Base-by-base conservation (phyloP, 257 asterid genomes). In the Nicotiana sylvestris region DNA sequence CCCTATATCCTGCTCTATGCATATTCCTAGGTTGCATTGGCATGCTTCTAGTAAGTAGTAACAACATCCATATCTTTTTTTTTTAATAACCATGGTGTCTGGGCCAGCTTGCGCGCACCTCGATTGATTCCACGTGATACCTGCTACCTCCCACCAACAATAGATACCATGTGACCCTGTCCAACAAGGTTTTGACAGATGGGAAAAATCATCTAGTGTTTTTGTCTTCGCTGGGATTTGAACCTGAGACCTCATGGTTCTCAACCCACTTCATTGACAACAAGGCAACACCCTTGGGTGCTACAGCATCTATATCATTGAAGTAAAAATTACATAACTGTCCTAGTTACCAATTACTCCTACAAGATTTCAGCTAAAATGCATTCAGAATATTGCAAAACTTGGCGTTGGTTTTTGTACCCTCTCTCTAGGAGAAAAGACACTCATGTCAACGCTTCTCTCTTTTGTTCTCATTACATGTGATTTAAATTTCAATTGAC, bases 1-100 rank as follows among this genome's bases (percentile, higher is more conserved):
- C 57, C 6, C 33, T 39, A 69, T 30, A 39, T n/a, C 77, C 77
- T 39, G 11, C n/a, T 69, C 57, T 39, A 69, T 39, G 39, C 18
- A 69, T 69, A 69, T 39, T 69, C 77, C 77, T 69, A 39, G 57
- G 33, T 4, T 39, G 57, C 77, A 5, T 69, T 69, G 77, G 77
- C 33, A 5, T 18, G 18, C 33, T 69, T 69, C 46, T 13, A 39
- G 33, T 69, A 69, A 69, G 33, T 69, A 69, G 77, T 39, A 18
- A 69, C 21, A 69, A 18, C 77, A 69, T 37, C 57, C 39, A 37
- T 69, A 11, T 27, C 13, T 5, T n/a, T 37, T 35, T 43, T 43
- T 43, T 43, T 43, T 43, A 1, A 43, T 43, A 43, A 43, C 12
- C 3, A 12, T 43, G 51, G 51, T 2, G 51, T 9, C 12, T 9